A percentile compares a stretch with the other conserved stretches of the same genome.
phyloP scores from a whole-genome alignment of 2,329 filamentous ascomycete genomes.

The Meredithiella fracta region DNA sequence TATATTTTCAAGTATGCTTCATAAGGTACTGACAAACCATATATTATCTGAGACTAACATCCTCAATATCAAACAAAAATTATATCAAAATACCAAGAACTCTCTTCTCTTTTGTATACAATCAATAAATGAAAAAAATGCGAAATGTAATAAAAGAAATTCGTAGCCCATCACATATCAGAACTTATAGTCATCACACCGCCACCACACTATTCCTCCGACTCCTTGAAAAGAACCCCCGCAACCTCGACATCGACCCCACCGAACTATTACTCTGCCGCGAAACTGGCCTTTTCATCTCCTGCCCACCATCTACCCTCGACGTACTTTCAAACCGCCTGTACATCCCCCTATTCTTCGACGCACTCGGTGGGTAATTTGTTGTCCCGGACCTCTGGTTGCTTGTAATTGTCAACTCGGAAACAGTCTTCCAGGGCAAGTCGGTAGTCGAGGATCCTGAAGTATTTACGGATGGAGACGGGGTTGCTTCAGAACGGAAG shows the following conservation, averaged over 20 bases:
- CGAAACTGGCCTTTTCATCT: not conserved
- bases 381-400: not conserved
- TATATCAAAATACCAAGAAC: no score
- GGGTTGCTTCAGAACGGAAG: not conserved
- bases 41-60: no score
- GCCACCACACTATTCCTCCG: not conserved
- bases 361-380: not conserved
- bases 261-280: conserved; percentile 3
- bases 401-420: not conserved
- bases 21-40: no score
- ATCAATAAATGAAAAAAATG: no score
- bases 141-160: conserved; percentile 1
- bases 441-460: not conserved
- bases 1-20: no score
- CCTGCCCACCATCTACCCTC: not conserved
- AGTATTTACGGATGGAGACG: not conserved
- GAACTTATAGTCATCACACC: not conserved
- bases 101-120: no score
- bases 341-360: not conserved
- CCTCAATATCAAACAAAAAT: no score
- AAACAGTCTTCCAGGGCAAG: not conserved
- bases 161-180: not conserved
- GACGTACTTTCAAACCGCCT: not conserved
- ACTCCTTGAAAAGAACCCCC: conserved; percentile 1
- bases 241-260: not conserved